Base-by-base conservation (phyloP, 768 basidiomycete genomes). In the Lactarius quietus region DNA sequence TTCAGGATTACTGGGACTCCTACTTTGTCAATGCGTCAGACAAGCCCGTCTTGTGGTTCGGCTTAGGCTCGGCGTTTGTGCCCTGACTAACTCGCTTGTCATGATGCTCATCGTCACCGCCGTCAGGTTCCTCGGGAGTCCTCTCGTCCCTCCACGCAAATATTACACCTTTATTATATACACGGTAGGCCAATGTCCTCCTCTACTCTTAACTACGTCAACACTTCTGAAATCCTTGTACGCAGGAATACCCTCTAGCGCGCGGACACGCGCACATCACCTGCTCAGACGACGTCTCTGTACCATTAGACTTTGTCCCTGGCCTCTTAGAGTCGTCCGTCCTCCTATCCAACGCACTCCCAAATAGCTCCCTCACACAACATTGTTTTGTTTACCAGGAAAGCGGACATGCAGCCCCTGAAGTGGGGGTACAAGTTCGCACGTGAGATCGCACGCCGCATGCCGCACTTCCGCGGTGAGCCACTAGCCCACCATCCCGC, bases 361-460 rank as follows among this genome's bases (percentile, higher is more conserved):
- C 41, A 35, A 7, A 3, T 14, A n/a, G 8, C n/a, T 3, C 20
- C 23, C 20, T 18, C 12, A n/a, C 10, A 23, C 8, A 7, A 3
- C 18, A n/a, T n/a, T n/a, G 28, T 36, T 36, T 31, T 28, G 1
- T 28, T 36, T 48, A 23, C 12, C 53, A 76, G 75, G n/a, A 65
- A 69, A 48, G 73, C 68, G 18, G 76, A 77, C 48, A 59, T 88
- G 8, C 78, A 72, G 1, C 73, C 80, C 26, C 67, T 86, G 53
- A 76, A 76, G 61, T 83, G 83, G 78, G 76, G 71, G 0, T 88
- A 87, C 73, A 89, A 88, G 68, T 79, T 78, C 61, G 60, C 71
- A 4, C 78, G 86, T 1, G 86, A 89, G 74, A 67, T 84, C 14
- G 75, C 77, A 3, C 80, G 87, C 39, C 82, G 87, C 17, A 84